Evolutionary conservation across 768 basidiomycete genomes (phyloP).

Genomic region (Suillus paluster): DNA sequence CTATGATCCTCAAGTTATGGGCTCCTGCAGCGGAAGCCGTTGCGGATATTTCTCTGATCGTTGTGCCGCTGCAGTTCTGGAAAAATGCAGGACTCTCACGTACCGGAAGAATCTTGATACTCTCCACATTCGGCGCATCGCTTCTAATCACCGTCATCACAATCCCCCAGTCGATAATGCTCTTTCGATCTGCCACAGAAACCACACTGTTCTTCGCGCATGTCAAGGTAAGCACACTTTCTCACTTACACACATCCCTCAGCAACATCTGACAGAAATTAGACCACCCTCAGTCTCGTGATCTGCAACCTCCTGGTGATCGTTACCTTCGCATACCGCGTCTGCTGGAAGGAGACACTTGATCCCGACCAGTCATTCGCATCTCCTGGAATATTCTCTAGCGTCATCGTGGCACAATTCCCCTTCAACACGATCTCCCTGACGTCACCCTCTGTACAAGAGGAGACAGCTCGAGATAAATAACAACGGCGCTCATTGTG

Average conservation of each 20-base stretch:
- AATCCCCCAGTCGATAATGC: background rate
- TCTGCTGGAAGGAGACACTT: background rate
- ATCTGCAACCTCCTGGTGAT: constrained; percentile 12
- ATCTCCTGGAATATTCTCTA: background rate
- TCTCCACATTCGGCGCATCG: background rate
- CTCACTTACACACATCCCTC: background rate
- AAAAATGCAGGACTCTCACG: background rate
- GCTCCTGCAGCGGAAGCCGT: background rate
- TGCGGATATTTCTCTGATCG: background rate
- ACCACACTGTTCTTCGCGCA: background rate
- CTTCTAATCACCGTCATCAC: background rate
- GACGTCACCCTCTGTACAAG: background rate
- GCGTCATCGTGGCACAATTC: background rate
- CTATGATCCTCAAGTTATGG: background rate
- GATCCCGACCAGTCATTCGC: constrained; percentile 2
- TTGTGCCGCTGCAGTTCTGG: background rate
- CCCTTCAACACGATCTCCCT: background rate
- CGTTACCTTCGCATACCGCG: constrained; percentile 4
- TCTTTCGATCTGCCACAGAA: background rate
- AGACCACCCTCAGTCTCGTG: constrained; percentile 3
- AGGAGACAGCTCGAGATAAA: background rate
- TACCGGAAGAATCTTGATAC: background rate
- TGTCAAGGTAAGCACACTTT: background rate
- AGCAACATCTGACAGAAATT: background rate
- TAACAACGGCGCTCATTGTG: background rate